phyloP scores from a whole-genome alignment of 2,329 filamentous ascomycete genomes.

The Pseudogymnoascus sp. region DNA sequence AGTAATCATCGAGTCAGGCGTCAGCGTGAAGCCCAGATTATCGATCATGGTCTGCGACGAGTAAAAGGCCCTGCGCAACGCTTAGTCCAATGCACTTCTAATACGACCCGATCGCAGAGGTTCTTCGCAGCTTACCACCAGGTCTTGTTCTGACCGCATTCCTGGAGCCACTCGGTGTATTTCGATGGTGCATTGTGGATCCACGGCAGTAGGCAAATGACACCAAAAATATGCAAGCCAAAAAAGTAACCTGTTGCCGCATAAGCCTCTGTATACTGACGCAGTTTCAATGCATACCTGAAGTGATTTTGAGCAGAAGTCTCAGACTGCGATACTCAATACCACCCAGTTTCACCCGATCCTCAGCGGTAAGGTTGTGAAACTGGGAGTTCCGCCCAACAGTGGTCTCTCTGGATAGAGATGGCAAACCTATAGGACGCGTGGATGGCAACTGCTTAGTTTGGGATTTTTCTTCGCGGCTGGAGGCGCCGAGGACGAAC shows the following conservation, averaged over 20 bases:
- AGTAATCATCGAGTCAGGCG: slow-evolving; percentile 86
- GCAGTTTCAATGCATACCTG: slow-evolving; percentile 16
- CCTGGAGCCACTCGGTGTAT: slow-evolving; percentile 46
- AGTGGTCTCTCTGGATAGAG: slow-evolving; percentile 28
- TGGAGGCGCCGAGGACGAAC: not conserved
- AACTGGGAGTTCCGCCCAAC: slow-evolving; percentile 91
- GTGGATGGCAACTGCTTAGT: not conserved
- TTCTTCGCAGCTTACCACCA: slow-evolving; percentile 92
- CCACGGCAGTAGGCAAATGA: slow-evolving; percentile 71
- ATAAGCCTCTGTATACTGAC: not conserved
- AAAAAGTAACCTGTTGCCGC: slow-evolving; percentile 56
- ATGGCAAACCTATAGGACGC: slow-evolving; percentile 19
- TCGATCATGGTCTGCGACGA: slow-evolving; percentile 44
- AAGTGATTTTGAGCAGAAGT: slow-evolving; percentile 35
- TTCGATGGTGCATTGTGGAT: slow-evolving; percentile 61
- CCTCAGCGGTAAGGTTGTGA: slow-evolving; percentile 76
- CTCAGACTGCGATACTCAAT: slow-evolving; percentile 94
- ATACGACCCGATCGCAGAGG: slow-evolving; percentile 50
- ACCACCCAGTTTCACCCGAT: slow-evolving; percentile 88
- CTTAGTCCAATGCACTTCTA: not conserved
- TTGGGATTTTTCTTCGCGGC: not conserved
- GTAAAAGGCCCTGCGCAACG: not conserved
- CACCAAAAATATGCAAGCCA: slow-evolving; percentile 69
- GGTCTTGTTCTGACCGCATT: slow-evolving; percentile 51
- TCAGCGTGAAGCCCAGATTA: slow-evolving; percentile 88